These are phyloP conservation scores for Spiraea crenata DNA, from an alignment of 331 rosid species.

Conservation along the genomic window DNA sequence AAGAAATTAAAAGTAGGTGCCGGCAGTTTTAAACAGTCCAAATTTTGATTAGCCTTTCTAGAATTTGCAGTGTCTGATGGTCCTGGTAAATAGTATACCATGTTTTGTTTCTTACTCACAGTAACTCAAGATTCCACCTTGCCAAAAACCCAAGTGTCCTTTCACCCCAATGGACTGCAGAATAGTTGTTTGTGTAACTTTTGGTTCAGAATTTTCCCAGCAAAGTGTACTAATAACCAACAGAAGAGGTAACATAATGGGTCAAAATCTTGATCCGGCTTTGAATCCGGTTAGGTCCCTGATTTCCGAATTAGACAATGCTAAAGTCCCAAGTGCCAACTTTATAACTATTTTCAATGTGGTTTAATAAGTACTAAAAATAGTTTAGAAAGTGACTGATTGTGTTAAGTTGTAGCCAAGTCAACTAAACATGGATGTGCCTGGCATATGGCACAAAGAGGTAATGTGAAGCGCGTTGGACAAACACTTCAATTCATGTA, in stretches of 20 bases:
- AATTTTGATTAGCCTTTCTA: background rate
- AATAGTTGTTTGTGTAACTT: background rate
- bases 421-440: background rate
- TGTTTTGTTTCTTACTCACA: too few species aligned
- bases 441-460: background rate
- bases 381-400: background rate
- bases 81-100: background rate
- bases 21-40: conserved; percentile 55
- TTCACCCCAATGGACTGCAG: background rate
- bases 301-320: background rate
- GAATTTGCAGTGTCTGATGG: background rate
- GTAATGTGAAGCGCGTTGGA: background rate
- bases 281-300: background rate
- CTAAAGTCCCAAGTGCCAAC: too few species aligned
- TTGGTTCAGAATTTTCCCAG: background rate
- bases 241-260: background rate
- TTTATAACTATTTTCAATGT: background rate
- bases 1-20: conserved; percentile 22
- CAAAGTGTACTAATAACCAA: background rate
- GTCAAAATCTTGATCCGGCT: background rate
- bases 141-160: background rate
- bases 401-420: background rate
- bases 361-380: background rate
- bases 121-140: too few species aligned
- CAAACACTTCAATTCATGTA: background rate